Base-by-base conservation (phyloP, 202 grass and related monocot species). In the Digitaria exilis region DNA sequence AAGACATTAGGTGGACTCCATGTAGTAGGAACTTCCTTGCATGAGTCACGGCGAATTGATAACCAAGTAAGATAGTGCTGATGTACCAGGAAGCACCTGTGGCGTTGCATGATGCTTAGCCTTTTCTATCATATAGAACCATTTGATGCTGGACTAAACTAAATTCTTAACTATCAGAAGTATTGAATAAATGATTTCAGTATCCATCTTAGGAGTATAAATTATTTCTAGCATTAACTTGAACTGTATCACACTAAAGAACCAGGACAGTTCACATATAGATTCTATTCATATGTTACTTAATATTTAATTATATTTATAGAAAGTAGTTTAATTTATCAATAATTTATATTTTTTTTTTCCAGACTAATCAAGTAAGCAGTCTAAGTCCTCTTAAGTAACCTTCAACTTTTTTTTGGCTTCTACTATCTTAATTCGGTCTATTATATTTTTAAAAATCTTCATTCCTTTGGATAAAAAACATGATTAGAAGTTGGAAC, bases 41-140 rank as follows among this genome's bases (percentile, higher is more conserved):
- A 98, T 80, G 96, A 98, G 68, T 98, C 96, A 19, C 89, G 96
- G 63, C 85, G 91, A 73, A 98, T 98, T 80, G 96, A 98, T 93
- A 98, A 98, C 83, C 96, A 98, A 83, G 92, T 94, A 91, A 91
- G 80, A 90, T 82, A 68, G 24, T 81, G 30, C 68, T 50, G 54
- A 84, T 37, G 15, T 79, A 43, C 10, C 62, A 71, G 4, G 43
- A 69, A 59, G 15, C 48, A 26, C 2, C 28, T 81, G 14, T 29
- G 34, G 39, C 29, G 21, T 29, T 51, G 57, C 66, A 41, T 73
- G 45, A 39, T 82, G 55, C 37, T 69, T 80, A 54, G 14, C 28
- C 71, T 67, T 80, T 77, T 80, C 12, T 76, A 30, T 76, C 54
- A 32, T 57, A 65, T 67, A 24, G 26, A 31, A 12, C 2, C 69